These are phyloP conservation scores for Sophora flavescens DNA, from an alignment of 306 rosid species.

Conservation along the genomic window DNA sequence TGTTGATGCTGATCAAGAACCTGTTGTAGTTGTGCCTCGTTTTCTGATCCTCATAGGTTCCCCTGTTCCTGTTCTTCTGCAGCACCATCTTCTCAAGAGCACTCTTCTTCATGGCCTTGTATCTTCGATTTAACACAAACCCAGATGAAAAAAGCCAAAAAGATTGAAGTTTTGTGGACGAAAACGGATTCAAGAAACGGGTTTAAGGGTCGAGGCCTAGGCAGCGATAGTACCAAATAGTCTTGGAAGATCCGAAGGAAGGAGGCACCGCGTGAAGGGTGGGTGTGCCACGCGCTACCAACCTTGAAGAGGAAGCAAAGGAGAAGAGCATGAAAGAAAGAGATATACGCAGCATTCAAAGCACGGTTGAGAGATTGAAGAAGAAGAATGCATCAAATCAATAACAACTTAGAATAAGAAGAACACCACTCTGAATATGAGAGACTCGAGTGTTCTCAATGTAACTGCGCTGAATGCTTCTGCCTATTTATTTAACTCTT, in stretches of 20 bases:
- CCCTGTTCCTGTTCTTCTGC: conserved; percentile 48
- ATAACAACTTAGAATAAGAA: conserved; percentile 12
- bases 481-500: neutral
- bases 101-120: conserved; percentile 38
- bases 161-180: conserved; percentile 19
- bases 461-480: conserved; percentile 15
- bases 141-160: conserved; percentile 28
- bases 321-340: conserved; percentile 50
- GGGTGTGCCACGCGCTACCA: conserved; percentile 22
- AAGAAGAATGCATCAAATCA: conserved; percentile 8
- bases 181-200: neutral
- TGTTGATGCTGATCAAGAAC: conserved; percentile 75
- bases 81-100: conserved; percentile 37
- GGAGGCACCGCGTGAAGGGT: conserved; percentile 32
- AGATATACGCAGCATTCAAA: conserved; percentile 41
- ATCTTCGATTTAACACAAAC: conserved; percentile 21
- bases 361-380: conserved; percentile 19
- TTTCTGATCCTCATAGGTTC: neutral
- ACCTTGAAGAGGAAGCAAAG: conserved; percentile 25
- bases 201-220: conserved; percentile 51
- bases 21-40: conserved; percentile 42
- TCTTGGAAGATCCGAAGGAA: conserved; percentile 46
- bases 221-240: conserved; percentile 50
- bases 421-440: neutral
- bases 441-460: neutral